Evolutionary conservation across 805 yeast genomes (phyloP).

Genomic region (Jamesozyma rosinii): DNA sequence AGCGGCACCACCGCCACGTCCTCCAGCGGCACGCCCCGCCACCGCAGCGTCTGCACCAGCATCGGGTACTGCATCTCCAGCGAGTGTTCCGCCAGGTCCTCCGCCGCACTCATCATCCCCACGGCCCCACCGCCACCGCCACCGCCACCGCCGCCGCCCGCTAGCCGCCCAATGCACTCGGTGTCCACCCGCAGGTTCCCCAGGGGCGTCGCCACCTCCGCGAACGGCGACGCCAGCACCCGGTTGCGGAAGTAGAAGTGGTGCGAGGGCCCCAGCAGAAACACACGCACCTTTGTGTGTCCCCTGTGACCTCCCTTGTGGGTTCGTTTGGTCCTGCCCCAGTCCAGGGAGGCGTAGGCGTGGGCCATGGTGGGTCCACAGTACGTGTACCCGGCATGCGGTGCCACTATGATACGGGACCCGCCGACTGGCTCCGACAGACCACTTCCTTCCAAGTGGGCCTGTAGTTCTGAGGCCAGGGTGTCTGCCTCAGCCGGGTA

Average conservation of each 20-base stretch:
- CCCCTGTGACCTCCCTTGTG: neutral
- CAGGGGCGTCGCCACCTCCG: slow-evolving; percentile 66
- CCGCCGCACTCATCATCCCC: slow-evolving; percentile 44
- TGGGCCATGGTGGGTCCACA: slow-evolving; percentile 73
- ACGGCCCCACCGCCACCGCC: slow-evolving; percentile 34
- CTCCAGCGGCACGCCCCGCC: slow-evolving; percentile 30
- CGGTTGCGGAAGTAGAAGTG: slow-evolving; percentile 67
- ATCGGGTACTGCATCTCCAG: slow-evolving; percentile 89
- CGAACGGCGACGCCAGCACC: slow-evolving; percentile 45
- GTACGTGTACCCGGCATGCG: slow-evolving; percentile 86
- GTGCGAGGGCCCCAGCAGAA: slow-evolving; percentile 88
- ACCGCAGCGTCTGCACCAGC: slow-evolving; percentile 41
- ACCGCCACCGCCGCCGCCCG: slow-evolving; percentile 20
- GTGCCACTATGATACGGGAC: slow-evolving; percentile 34
- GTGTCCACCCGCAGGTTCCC: slow-evolving; percentile 66
- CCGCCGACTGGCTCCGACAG: neutral
- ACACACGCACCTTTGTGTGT: slow-evolving; percentile 44
- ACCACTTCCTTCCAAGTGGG: slow-evolving; percentile 29
- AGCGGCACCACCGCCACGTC: slow-evolving; percentile 61
- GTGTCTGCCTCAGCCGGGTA: slow-evolving; percentile 41
- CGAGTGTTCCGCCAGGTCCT: slow-evolving; percentile 82
- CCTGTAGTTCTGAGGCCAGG: slow-evolving; percentile 44
- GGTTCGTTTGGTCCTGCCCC: slow-evolving; percentile 13
- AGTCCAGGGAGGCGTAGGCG: slow-evolving; percentile 65
- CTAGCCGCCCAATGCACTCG: slow-evolving; percentile 33